Base-by-base conservation (phyloP, 805 yeast genomes). In the Kurtzmaniella cleridarum region DNA sequence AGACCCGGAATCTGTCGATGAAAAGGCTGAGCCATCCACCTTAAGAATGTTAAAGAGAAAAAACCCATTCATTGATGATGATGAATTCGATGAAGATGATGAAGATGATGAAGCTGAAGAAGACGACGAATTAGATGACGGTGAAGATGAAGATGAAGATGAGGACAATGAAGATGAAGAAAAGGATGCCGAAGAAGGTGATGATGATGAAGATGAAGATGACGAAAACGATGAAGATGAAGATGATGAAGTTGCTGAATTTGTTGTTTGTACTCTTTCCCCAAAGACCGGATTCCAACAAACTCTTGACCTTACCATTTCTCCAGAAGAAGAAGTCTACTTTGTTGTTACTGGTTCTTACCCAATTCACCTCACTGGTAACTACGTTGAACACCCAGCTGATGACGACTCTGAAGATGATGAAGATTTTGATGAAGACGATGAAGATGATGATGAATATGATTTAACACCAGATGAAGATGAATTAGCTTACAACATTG, bases 341-440 rank as follows among this genome's bases (percentile, higher is more conserved):
- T 93, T 93, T 58, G 95, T 88, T 57, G 97, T 86, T 41, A 84
- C 96, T 45, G 98, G 98, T 59, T 88, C 97, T 20, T 91, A 89
- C 73, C 84, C 95, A 49, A 75, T 93, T 49, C 95, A 91, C 64
- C 71, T 93, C 54, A 74, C 86, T 51, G 99, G 99, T 73, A 91
- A 93, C 81, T 89, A 83, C 69, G 83, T 93, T 58, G 95, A 86
- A 65, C 96, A 90, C 66, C 97, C 98, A 63, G 87, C 80, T 55
- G 96, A 90, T 57, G 78, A 71, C 32, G 83, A 77, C 39, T 77
- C 71, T 42, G 76, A 73, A 37, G 79, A 71, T 37, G 69, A 65
- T 29, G 74, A 70, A 41, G 76, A 72, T 34, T 76, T 69, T 38
- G 75, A 71, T 32, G 77, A 74, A 20, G 73, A 69, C 39, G 78